Conservation (phyloP, 2,329 filamentous ascomycete species). For the Clarireedia monteithiana region DNA sequence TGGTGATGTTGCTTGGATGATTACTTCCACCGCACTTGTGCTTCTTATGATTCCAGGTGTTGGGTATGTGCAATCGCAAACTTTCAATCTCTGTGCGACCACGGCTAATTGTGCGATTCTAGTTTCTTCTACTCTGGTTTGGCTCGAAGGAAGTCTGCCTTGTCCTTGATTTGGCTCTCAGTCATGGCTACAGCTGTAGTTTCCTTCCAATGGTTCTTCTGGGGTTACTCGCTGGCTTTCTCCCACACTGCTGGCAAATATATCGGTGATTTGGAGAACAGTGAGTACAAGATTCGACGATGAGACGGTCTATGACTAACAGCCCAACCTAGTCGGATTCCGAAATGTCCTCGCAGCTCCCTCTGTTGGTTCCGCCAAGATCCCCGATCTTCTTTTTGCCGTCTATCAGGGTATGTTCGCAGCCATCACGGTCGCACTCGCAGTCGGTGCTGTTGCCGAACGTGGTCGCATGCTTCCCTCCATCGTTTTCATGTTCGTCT, state of each 20-base stretch:
- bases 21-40: conserved; percentile 74
- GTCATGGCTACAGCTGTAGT: conserved; percentile 79
- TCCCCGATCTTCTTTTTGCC: conserved; percentile 80
- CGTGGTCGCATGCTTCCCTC: conserved; percentile 82
- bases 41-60: conserved; percentile 91
- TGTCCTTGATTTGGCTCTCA: conserved; percentile 86
- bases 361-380: conserved; percentile 62
- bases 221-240: conserved; percentile 30
- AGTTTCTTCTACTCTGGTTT: conserved; percentile 87
- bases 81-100: conserved; percentile 8
- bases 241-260: conserved; percentile 55
- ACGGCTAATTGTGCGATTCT: conserved; percentile 14
- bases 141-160: conserved; percentile 78
- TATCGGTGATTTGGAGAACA: conserved; percentile 72
- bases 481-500: conserved; percentile 88
- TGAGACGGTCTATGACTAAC: not conserved
- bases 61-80: conserved; percentile 42
- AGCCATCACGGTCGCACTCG: conserved; percentile 76
- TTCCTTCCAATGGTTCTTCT: conserved; percentile 79
- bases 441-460: conserved; percentile 78
- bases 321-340: conserved; percentile 50
- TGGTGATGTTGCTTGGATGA: conserved; percentile 80
- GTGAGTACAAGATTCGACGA: not conserved
- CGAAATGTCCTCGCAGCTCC: conserved; percentile 66
- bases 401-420: conserved; percentile 88